Evolutionary conservation across 2,329 filamentous ascomycete species (phyloP), one percentile per base, ranked within the genome.

Genomic region (Chaetoscypha palmicola): DNA sequence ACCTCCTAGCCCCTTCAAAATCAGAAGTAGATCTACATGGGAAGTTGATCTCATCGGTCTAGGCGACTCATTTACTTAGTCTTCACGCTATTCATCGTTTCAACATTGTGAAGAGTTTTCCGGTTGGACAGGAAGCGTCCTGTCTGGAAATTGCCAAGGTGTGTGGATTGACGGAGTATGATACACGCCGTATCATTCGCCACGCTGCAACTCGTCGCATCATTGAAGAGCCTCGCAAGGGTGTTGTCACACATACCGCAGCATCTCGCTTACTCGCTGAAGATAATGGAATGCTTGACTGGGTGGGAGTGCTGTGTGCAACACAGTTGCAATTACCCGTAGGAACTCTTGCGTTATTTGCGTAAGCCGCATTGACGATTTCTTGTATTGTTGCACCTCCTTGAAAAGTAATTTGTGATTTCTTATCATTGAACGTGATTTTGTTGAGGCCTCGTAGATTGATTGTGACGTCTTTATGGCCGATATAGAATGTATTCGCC

Each of bases 41-140:
- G n/a, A n/a, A n/a, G n/a, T n/a, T n/a, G n/a, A n/a, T n/a, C n/a
- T n/a, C n/a, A n/a, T n/a, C n/a, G n/a, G n/a, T n/a, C n/a, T 14
- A 46, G 43, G 23, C 34, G 22, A 19, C 36, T 19, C 11, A 10
- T 10, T 21, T 46, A 11, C 10, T 51, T 4, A 51, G 48, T 7
- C 32, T 53, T 49, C 51, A 56, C 45, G 54, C 56, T 5, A 55
- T 59, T 32, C 22, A 28, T 17, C 45, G 38, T 3, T 57, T 52
- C 26, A 38, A 46, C 3, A 49, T 60, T 10, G 56, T 51, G 3
- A 30, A 26, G 1, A 43, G 24, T 5, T 30, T 61, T 23, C 44
- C 50, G 3, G n/a, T 50, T 9, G 34, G 54, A 12, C 43, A 48
- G 31, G 45, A 50, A 30, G 40, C 43, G 2, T 46, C 55, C 9